A percentile compares a stretch with the other conserved stretches of the same genome.
phyloP scores from a whole-genome alignment of 768 basidiomycete genomes.

The Boletus barrowsii region DNA sequence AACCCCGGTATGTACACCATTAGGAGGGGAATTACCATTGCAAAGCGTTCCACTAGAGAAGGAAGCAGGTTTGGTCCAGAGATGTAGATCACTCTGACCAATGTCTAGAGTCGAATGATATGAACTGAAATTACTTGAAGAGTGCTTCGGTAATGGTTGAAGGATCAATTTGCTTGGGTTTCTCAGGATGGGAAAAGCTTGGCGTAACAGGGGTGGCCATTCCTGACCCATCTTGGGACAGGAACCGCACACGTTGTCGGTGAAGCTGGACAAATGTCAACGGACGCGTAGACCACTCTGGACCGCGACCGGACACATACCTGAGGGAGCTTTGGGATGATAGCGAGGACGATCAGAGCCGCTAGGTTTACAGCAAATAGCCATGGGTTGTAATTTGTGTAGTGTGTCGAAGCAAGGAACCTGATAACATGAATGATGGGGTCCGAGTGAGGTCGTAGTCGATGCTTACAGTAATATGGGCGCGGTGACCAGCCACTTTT shows the following conservation, averaged over 20 bases:
- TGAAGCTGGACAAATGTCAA: constrained; percentile 55
- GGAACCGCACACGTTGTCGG: constrained; percentile 77
- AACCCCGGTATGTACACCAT: constrained; percentile 34
- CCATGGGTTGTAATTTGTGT: constrained; percentile 95
- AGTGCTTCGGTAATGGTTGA: constrained; percentile 47
- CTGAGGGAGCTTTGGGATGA: constrained; percentile 95
- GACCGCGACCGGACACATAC: constrained; percentile 40
- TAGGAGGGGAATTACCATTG: constrained; percentile 28
- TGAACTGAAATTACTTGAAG: constrained; percentile 29
- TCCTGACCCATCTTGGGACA: constrained; percentile 63
- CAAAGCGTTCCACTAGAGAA: constrained; percentile 16
- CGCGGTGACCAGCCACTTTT: constrained; percentile 92
- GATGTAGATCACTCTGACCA: constrained; percentile 10
- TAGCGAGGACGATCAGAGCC: constrained; percentile 68
- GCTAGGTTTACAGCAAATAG: constrained; percentile 88
- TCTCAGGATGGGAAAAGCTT: constrained; percentile 53
- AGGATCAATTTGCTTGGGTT: constrained; percentile 24
- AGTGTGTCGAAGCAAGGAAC: constrained; percentile 96
- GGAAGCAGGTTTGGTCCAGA: constrained; percentile 10
- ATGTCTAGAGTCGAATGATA: constrained; percentile 16
- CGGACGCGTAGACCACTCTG: constrained; percentile 8
- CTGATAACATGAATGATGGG: constrained; percentile 38
- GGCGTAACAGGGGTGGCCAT: constrained; percentile 63
- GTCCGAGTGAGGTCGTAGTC: not conserved
- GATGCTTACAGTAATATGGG: constrained; percentile 81